Evolutionary conservation across 495 filamentous ascomycete genomes (phyloP).

Genomic region (Acidomyces sp.): DNA sequence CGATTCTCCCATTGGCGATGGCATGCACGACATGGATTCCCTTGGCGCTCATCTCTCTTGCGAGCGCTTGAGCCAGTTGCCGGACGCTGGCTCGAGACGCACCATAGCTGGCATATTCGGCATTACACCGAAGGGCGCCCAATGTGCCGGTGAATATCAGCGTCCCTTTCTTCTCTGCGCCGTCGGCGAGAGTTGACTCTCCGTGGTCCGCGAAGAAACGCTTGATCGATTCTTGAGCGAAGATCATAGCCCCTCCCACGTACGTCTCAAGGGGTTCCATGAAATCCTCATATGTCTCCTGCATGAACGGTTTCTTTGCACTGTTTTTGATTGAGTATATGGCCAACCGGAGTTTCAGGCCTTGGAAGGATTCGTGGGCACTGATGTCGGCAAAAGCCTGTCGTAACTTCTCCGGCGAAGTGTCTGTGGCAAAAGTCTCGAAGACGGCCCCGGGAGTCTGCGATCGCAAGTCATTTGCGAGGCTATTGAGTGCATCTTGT

Average conservation of each 20-base stretch:
- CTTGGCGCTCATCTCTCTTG: slow-evolving; percentile 34
- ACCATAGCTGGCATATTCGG: slow-evolving; percentile 36
- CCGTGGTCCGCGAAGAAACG: slow-evolving; percentile 35
- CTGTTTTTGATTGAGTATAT: slow-evolving; percentile 38
- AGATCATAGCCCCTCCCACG: slow-evolving; percentile 36
- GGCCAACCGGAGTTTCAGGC: slow-evolving; percentile 32
- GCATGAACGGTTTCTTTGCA: slow-evolving; percentile 35
- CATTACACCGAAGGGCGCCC: slow-evolving; percentile 28
- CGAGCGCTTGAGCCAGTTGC: slow-evolving; percentile 35
- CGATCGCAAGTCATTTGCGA: slow-evolving; percentile 25
- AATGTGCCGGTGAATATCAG: slow-evolving; percentile 38
- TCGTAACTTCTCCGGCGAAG: slow-evolving; percentile 27
- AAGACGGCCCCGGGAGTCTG: slow-evolving; percentile 29
- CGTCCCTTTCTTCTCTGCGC: slow-evolving; percentile 35
- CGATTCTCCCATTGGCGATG: slow-evolving; percentile 35
- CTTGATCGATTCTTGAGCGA: slow-evolving; percentile 33
- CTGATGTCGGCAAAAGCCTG: slow-evolving; percentile 33
- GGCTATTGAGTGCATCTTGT: slow-evolving; percentile 28
- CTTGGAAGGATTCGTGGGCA: slow-evolving; percentile 29
- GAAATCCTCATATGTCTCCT: slow-evolving; percentile 35
- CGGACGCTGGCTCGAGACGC: slow-evolving; percentile 32
- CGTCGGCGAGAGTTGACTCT: slow-evolving; percentile 25
- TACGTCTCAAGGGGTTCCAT: slow-evolving; percentile 31
- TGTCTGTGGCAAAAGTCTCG: slow-evolving; percentile 37
- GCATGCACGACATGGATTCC: slow-evolving; percentile 38